Base-by-base conservation (phyloP, 371 early-diverging fungal genomes). In the Apophysomyces variabilis region DNA sequence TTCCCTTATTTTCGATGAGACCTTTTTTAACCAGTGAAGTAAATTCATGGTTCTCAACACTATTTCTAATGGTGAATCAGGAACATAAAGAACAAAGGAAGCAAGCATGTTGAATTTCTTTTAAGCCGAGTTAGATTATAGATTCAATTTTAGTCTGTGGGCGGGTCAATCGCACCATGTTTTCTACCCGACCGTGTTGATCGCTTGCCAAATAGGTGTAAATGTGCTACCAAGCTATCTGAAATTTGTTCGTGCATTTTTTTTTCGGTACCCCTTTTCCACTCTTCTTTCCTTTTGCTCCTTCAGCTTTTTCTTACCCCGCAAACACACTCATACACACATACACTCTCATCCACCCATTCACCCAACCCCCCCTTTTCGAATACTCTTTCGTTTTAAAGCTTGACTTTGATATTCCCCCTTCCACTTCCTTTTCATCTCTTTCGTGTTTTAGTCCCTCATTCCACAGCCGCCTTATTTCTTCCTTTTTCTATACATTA, bases 341-440 rank as follows among this genome's bases (percentile, higher is more conserved):
- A 26, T 26, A 26, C 32, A 26, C 32, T 3, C 32, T 26, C 32
- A 26, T 3, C 32, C 32, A 26, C 32, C 3, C 32, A 26, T 3
- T 26, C 32, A 26, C 32, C 3, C 32, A 26, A 26, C 21, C 56
- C 12, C 57, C 38, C 46, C 37, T 58, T 50, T 57, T 65, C 38
- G 50, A 36, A 50, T 50, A 39, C 61, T 21, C n/a, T 50, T n/a
- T 50, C n/a, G 7, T 47, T 50, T 50, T 50, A 50, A 50, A 50
- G 54, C 54, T 50, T 21, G 54, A 50, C 54, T 50, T 50, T 50
- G 32, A 50, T 26, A 50, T 21, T 50, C 54, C 54, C 54, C 54
- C 47, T 62, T n/a, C 62, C 46, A 35, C 64, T 47, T 57, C 59
- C 57, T 56, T 45, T 61, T 57, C 57, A 26, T 39, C 63, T 60